Conservation (phyloP, 2,329 filamentous ascomycete genomes). For the Pseudogymnoascus sp. region DNA sequence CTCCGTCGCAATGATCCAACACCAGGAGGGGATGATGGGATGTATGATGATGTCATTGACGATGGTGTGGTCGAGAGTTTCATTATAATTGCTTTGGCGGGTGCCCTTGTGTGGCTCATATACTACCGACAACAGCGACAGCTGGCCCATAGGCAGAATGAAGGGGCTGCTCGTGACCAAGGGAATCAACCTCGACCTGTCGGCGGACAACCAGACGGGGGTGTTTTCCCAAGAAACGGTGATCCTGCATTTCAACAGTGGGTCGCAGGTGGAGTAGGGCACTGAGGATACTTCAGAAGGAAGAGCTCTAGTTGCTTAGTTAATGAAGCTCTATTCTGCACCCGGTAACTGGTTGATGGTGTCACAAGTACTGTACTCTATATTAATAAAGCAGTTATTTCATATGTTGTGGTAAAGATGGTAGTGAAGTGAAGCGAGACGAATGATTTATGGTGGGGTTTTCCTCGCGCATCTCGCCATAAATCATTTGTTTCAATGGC, state of each 20-base stretch:
- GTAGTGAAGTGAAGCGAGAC: not conserved
- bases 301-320: not conserved
- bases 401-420: not conserved
- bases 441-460: not conserved
- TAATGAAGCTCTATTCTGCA: not conserved
- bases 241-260: conserved; percentile 62
- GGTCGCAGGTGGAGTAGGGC: conserved; percentile 54
- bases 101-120: conserved; percentile 65
- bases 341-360: not conserved
- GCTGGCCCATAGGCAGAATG: conserved; percentile 39
- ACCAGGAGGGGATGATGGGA: conserved; percentile 43
- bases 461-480: not conserved
- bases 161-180: conserved; percentile 31
- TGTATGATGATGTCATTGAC: conserved; percentile 56
- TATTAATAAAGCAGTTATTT: not conserved
- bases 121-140: conserved; percentile 72
- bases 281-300: conserved; percentile 29
- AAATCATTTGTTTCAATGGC: not conserved
- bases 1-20: conserved; percentile 44
- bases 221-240: conserved; percentile 55
- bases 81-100: conserved; percentile 70
- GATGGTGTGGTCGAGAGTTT: conserved; percentile 78
- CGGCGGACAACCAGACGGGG: conserved; percentile 33
- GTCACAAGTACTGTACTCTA: not conserved
- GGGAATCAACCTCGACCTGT: conserved; percentile 19